phyloP scores from a whole-genome alignment of 208 protist genomes.

The Kentomonas sorsogonicus region DNA sequence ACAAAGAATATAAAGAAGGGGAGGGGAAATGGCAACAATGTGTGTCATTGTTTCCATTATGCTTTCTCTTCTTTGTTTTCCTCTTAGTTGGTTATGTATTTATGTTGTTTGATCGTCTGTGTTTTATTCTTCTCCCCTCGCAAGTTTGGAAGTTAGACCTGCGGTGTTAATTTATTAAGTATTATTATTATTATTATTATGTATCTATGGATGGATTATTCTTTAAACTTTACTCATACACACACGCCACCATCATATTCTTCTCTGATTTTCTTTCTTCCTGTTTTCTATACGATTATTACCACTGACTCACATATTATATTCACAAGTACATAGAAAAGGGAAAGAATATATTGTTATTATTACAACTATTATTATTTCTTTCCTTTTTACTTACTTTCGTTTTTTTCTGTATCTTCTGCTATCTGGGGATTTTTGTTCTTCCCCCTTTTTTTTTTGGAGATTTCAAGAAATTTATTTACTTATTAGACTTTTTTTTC shows the following conservation, averaged over 20 bases:
- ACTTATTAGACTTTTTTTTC: neutral
- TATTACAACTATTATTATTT: neutral
- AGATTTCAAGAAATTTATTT: neutral
- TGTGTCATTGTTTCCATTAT: neutral
- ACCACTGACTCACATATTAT: too few relatives aligned
- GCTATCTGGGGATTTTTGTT: neutral
- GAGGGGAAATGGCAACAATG: too few relatives aligned
- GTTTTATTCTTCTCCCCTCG: neutral
- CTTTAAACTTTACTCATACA: too few relatives aligned
- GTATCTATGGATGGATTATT: too few relatives aligned
- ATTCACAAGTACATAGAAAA: too few relatives aligned
- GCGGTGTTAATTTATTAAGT: too few relatives aligned
- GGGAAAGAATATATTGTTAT: neutral
- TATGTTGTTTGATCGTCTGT: neutral
- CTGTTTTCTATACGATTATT: too few relatives aligned
- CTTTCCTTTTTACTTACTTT: constrained; percentile 7
- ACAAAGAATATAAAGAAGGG: too few relatives aligned
- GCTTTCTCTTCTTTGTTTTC: constrained; percentile 1
- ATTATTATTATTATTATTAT: too few relatives aligned
- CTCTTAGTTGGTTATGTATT: constrained; percentile 9
- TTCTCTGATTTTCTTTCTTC: too few relatives aligned
- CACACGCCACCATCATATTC: too few relatives aligned
- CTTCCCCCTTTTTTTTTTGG: constrained; percentile 4
- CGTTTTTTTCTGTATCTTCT: constrained; percentile 7
- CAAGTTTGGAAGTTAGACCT: neutral